Base-by-base conservation (phyloP, 2,329 filamentous ascomycete species). In the Colletotrichum agaves region DNA sequence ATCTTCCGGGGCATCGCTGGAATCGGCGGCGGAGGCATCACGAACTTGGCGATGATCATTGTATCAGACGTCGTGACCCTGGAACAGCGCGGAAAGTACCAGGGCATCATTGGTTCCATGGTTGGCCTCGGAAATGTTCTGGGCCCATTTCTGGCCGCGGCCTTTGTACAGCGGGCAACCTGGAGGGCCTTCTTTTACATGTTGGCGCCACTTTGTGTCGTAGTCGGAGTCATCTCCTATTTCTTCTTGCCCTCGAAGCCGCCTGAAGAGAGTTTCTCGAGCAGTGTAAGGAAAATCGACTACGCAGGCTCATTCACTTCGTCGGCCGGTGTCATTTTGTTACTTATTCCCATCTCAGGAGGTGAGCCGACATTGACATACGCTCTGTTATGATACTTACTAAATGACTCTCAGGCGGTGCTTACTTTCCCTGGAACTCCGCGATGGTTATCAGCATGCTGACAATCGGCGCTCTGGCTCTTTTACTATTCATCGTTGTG, bases 281-380 rank as follows among this genome's bases (percentile, higher is more conserved):
- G 83, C 47, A 86, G 84, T 52, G 72, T 87, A 21, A 78, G 77
- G 53, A 86, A 85, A 47, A 87, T 91, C 61, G 89, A 91, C 74
- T 88, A 85, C 70, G 83, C 78, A 23, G 89, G 89, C 1, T 79
- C 88, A 1, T 63, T 89, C 11, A 80, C 83, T 3, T 85, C 84
- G 4, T 86, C 86, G 0, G 77, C 83, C 6, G 87, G 83, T 0
- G 84, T 90, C 31, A 84, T 91, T 10, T 80, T 90, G 12, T 71
- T 91, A 2, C 79, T 91, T 17, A 88, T 91, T 49, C 89, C 89
- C 0, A 83, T 91, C 12, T 90, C 88, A 3, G 87, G 87, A 15
- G 87, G 85, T 63, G 6, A 4, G 69, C 67, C 15, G 0, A 12
- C 46, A 5, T 52, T 11, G 1, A 35, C 8, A 13, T 13, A 8